Percentiles rank a stretch among this genome's conserved stretches.
These are phyloP conservation scores for Naumovozyma baii DNA, from an alignment of 805 yeast genomes.

Conservation along the genomic window DNA sequence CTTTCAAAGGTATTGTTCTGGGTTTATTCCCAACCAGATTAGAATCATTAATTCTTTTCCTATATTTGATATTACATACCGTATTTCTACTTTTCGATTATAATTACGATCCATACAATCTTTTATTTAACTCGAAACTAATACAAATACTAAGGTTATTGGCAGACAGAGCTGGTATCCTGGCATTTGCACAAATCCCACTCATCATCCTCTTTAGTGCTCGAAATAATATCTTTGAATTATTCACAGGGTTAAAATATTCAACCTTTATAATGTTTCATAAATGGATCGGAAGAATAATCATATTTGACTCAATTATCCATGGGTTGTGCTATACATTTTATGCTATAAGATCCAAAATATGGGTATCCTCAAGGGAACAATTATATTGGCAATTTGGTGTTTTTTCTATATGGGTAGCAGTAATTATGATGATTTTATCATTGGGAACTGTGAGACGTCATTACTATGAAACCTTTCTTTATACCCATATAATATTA, in stretches of 20 bases:
- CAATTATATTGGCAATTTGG: conserved; percentile 36
- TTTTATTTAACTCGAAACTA: conserved; percentile 7
- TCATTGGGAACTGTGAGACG: conserved; percentile 30
- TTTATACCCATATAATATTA: conserved; percentile 35
- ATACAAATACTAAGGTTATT: conserved; percentile 22
- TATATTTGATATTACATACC: conserved; percentile 12
- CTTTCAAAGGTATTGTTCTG: conserved; percentile 4
- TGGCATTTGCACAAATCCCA: conserved; percentile 43
- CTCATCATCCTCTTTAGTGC: conserved; percentile 54
- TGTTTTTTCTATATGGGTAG: conserved; percentile 28
- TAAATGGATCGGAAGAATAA: conserved; percentile 41
- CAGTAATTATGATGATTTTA: conserved; percentile 22
- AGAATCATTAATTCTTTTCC: conserved; percentile 13
- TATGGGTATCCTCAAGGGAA: conserved; percentile 4
- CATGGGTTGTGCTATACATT: conserved; percentile 34
- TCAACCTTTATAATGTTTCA: conserved; percentile 59
- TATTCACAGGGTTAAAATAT: conserved; percentile 53
- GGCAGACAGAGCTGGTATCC: conserved; percentile 41
- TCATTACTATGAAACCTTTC: conserved; percentile 38
- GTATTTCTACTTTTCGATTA: conserved; percentile 8
- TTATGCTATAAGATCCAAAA: conserved; percentile 24
- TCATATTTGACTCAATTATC: conserved; percentile 30
- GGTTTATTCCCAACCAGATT: conserved; percentile 18
- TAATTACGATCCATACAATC: conserved; percentile 11
- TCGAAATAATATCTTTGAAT: conserved; percentile 57